Conservation (phyloP, 441 rosid species). For the Manihot esculenta region DNA sequence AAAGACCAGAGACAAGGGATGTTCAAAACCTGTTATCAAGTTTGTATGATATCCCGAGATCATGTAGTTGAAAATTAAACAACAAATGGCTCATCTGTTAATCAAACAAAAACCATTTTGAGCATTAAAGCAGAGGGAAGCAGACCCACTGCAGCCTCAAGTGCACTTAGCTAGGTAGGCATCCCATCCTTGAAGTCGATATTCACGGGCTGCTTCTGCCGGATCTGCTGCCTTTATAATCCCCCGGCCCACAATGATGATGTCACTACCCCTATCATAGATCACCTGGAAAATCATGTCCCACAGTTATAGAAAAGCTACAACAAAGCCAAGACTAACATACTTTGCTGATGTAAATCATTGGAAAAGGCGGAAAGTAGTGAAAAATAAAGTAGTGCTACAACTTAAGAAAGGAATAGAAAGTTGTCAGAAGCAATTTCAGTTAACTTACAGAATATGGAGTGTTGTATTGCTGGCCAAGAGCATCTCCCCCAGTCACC, state of each 20-base stretch:
- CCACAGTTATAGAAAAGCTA: neutral
- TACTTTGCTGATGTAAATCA: neutral
- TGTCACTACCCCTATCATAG: constrained; percentile 82
- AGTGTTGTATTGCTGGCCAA: constrained; percentile 93
- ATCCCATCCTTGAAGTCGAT: constrained; percentile 92
- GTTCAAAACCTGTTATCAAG: neutral
- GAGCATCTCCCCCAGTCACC: constrained; percentile 87
- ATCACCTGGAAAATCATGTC: constrained; percentile 55
- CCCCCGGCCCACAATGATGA: constrained; percentile 96
- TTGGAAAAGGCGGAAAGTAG: neutral
- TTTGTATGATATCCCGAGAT: neutral
- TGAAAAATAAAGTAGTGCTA: neutral
- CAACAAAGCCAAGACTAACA: neutral
- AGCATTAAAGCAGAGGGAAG: neutral
- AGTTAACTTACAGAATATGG: constrained; percentile 72
- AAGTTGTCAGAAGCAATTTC: neutral
- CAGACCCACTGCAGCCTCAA: constrained; percentile 4
- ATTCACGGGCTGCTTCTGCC: constrained; percentile 68
- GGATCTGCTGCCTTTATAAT: constrained; percentile 85
- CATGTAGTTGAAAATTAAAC: constrained; percentile 4
- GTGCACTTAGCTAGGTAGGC: constrained; percentile 56
- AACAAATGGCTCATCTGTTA: constrained; percentile 2
- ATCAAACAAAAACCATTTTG: neutral
- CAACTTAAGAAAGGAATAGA: neutral
- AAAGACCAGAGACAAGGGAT: neutral